Evolutionary conservation across 1,139 yeast genomes (phyloP).

Genomic region (Kodamaea fungicola): DNA sequence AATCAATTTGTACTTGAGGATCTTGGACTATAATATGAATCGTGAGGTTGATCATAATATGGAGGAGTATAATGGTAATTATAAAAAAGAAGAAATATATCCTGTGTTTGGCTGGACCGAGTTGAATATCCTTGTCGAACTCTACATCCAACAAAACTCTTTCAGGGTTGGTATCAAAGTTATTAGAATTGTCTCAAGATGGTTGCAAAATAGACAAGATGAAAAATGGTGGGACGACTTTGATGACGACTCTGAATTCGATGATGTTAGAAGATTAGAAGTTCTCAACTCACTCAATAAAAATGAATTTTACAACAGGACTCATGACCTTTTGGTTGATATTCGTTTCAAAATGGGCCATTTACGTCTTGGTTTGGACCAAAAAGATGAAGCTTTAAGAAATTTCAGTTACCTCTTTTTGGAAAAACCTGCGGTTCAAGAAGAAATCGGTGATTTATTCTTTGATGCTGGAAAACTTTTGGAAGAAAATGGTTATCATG

Average conservation of each 20-base stretch:
- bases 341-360: slow-evolving; percentile 78
- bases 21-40: slow-evolving; percentile 55
- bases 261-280: slow-evolving; percentile 53
- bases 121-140: slow-evolving; percentile 75
- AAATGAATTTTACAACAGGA: slow-evolving; percentile 31
- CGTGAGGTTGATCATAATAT: slow-evolving; percentile 11
- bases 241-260: slow-evolving; percentile 78
- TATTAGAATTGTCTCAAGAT: slow-evolving; percentile 71
- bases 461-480: slow-evolving; percentile 74
- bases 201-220: slow-evolving; percentile 69
- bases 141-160: slow-evolving; percentile 65
- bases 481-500: slow-evolving; percentile 63
- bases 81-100: slow-evolving; percentile 13
- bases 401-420: slow-evolving; percentile 60
- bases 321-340: slow-evolving; percentile 69
- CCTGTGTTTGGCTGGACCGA: slow-evolving; percentile 82
- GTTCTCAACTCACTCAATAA: slow-evolving; percentile 13
- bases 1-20: slow-evolving; percentile 65
- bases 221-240: slow-evolving; percentile 85
- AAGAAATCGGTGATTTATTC: slow-evolving; percentile 68
- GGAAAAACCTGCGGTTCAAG: slow-evolving; percentile 24
- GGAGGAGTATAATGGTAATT: neutral
- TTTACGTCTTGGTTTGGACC: slow-evolving; percentile 62
- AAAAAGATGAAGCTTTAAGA: slow-evolving; percentile 64
- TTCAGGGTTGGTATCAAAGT: slow-evolving; percentile 62